Percentiles rank a stretch among this genome's conserved stretches.
Conservation (phyloP, 163 green algal genomes). For the Volvox carteri region DNA sequence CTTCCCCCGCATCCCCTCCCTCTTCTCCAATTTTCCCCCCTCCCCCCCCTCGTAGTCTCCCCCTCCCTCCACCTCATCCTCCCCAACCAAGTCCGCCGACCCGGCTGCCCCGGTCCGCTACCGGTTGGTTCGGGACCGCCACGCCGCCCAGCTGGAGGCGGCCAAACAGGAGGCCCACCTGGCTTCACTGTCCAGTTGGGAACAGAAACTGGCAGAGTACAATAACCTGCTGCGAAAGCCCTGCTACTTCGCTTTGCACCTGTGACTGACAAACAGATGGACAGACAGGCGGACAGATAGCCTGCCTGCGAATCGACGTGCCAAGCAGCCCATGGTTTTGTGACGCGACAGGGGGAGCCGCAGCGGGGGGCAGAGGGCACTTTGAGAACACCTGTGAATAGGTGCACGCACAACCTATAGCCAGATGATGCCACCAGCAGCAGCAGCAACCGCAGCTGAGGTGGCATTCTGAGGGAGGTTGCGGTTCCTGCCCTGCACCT, state of each 20-base stretch:
- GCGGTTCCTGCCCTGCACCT: no score
- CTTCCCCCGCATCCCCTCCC: not conserved
- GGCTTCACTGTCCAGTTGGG: not conserved
- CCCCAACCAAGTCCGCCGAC: not conserved
- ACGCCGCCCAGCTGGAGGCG: slow-evolving; percentile 49
- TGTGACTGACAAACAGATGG: no score
- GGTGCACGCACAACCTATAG: no score
- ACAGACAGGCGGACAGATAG: no score
- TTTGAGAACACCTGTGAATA: no score
- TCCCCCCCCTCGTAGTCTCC: not conserved
- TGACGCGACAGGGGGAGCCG: no score
- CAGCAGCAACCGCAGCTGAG: no score
- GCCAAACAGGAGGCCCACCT: slow-evolving; percentile 1
- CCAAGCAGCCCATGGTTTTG: no score
- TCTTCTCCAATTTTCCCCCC: not conserved
- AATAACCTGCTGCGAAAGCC: slow-evolving; percentile 48
- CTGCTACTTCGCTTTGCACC: slow-evolving; percentile 53
- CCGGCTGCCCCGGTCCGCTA: slow-evolving; percentile 1
- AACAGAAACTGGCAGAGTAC: slow-evolving; percentile 48
- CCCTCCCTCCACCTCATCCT: not conserved
- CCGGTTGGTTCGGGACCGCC: slow-evolving; percentile 57
- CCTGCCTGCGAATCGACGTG: no score
- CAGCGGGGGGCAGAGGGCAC: no score
- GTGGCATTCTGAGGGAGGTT: no score
- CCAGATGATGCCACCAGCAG: no score